Evolutionary conservation across 2,329 filamentous ascomycete genomes (phyloP).

Genomic region (Apiospora pterosperma): DNA sequence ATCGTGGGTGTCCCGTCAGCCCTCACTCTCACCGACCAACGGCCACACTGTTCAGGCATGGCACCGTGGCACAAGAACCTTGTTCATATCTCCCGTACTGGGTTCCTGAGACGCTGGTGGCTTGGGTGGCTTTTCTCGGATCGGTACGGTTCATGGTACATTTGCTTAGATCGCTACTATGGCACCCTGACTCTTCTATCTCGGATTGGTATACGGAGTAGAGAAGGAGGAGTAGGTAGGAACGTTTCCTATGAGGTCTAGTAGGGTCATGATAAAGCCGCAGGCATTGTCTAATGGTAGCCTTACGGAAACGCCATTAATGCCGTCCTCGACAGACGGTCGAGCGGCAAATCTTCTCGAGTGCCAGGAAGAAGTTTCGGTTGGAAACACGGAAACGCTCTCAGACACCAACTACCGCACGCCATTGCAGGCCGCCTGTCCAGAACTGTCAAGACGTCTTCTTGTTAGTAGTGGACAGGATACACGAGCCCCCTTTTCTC

Average conservation of each 20-base stretch:
- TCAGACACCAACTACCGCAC: not conserved
- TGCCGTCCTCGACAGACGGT: not conserved
- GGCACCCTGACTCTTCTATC: not conserved
- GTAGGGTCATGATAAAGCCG: not conserved
- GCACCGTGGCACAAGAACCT: slow-evolving; percentile 27
- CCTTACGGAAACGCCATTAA: not conserved
- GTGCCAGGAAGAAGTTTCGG: not conserved
- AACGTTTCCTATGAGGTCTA: not conserved
- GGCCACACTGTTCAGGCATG: slow-evolving; percentile 22
- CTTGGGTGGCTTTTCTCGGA: slow-evolving; percentile 25
- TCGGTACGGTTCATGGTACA: slow-evolving; percentile 15
- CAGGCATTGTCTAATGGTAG: not conserved
- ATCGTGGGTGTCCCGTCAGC: slow-evolving; percentile 3
- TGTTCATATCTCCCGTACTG: slow-evolving; percentile 23
- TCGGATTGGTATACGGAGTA: not conserved
- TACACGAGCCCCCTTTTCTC: not conserved
- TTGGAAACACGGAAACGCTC: not conserved
- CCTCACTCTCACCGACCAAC: slow-evolving; percentile 13
- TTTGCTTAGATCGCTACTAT: slow-evolving; percentile 12
- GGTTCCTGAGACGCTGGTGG: slow-evolving; percentile 24
- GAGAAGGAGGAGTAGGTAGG: not conserved
- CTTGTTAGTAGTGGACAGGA: not conserved
- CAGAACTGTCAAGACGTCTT: not conserved
- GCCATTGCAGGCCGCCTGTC: not conserved
- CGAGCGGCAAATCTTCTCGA: not conserved